Base-by-base conservation (phyloP, 805 yeast genomes). In the Citeromyces nyonsensis region DNA sequence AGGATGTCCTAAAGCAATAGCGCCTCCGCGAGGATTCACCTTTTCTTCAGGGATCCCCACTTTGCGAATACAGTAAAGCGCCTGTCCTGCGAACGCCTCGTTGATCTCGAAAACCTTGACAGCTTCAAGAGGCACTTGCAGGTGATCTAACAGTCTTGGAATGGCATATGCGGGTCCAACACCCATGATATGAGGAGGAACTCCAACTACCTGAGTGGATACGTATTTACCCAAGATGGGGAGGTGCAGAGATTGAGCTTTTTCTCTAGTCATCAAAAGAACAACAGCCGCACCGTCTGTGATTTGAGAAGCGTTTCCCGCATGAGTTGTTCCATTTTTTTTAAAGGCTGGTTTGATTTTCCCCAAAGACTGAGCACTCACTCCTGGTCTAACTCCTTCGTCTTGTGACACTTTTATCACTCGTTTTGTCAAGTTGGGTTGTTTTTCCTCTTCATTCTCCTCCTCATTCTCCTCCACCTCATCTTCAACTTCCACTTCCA, bases 41-140 rank as follows among this genome's bases (percentile, higher is more conserved):
- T 71, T 78, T 37, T 63, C 66, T 29, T 51, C 35, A 37, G 85
- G 86, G 38, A 88, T 71, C 32, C 78, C 73, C 43, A 70, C 66
- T 30, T 67, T 61, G 40, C 65, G 61, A 32, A 84, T 66, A 34
- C 86, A 77, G 60, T 67, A 86, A 33, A 88, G 56, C 35, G 93
- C 84, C 62, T 88, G 96, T 8, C 94, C 91, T 11, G 97, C 96
- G 57, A 88, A 88, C 1, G 97, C 96, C 63, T 88, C 97, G 57
- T 86, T 86, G 49, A 88, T 74, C 62, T 88, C 97, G 52, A 67
- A 86, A 26, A 84, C 67, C 31, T 70, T 65, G 35, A 88, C 59
- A 44, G 85, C 94, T 31, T 67, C 65, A 20, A 69, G 62, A 5
- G 63, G 56, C 38, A 86, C 52, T 25, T 77, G 75, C 22, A 44